Evolutionary conservation across 2,329 filamentous ascomycete genomes (phyloP), one percentile per base, ranked within the genome.

Genomic region (Cercospora berteroae): DNA sequence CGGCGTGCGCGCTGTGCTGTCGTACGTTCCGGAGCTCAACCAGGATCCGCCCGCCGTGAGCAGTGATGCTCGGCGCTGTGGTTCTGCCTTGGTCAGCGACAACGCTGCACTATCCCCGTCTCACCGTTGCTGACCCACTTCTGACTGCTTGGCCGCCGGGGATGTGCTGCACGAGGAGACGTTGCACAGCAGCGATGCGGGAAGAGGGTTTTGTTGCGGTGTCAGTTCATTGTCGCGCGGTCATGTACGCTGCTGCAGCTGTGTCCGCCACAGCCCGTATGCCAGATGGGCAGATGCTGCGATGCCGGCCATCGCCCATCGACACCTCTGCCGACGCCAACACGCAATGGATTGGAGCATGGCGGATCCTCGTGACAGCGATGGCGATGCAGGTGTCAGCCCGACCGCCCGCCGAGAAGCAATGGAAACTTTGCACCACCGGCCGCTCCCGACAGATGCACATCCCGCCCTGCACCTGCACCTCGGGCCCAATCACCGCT

Each of bases 241-340:
- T 25, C 4, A 25, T 55, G 23, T 27, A 13, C 23, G 3, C 48
- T 23, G 13, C 48, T 10, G 36, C 36, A 44, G 13, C 58, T 60
- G 44, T 60, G 36, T 60, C 63, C 56, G 44, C 44, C 63, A 57
- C 57, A 55, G 58, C 44, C 29, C 13, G 56, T 33, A 48, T 66
- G 18, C 20, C 13, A 52, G 48, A 52, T 52, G 23, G 48, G 5
- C 23, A 52, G 20, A 52, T 16, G 48, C 20, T 16, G 48, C 48
- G 42, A 48, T 48, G n/a, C 42, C 42, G 42, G 42, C 18, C 44
- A 48, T 48, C 44, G 20, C 44, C 44, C 16, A 27, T 55, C 48
- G 23, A 55, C 23, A 27, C 48, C 48, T 9, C 48, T 3, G 48
- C 20, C 44, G 44, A 48, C 56, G 56, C 36, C 44, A 18, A 25